Base-by-base conservation (phyloP, 805 yeast species). In the Ogataea henricii region DNA sequence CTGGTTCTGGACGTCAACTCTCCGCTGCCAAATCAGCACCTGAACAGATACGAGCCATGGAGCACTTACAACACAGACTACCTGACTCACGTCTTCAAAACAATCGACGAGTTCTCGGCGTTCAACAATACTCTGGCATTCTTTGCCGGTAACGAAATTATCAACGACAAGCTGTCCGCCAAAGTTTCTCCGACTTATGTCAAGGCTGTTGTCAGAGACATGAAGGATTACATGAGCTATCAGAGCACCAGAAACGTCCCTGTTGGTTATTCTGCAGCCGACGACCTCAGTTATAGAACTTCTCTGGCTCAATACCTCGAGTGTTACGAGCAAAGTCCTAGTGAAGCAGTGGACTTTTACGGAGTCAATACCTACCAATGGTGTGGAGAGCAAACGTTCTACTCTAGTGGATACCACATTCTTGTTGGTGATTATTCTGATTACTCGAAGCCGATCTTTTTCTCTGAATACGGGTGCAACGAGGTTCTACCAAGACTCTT, bases 251-350 rank as follows among this genome's bases (percentile, higher is more conserved):
- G 99, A 46, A 59, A 60, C 12, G 79, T 92, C 14, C 98, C 98
- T 0, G 88, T 92, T 30, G 98, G 98, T 0, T 92, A 92, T 65
- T 89, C 97, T 0, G 97, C 98, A 0, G 98, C 97, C 1, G 98
- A 92, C 68, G 97, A 91, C 60, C 74, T 91, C 50, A 68, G 74
- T 43, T 91, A 79, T 66, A 74, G 98, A 58, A 78, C 79, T 7
- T 78, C 96, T 0, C 73, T 91, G 40, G 85, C 97, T 0, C 77
- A 81, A 48, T 92, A 87, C 63, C 74, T 92, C 47, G 92, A 85
- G 58, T 91, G 97, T 59, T 77, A 82, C 20, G 82, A 79, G 17
- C 74, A 73, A 2, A 66, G 68, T 13, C 68, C 76, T 0, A 54
- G 62, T 2, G 85, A 82, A 43, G 67, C 83, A 2, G 83, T 85